Evolutionary conservation across 768 basidiomycete genomes (phyloP).

Genomic region (Serendipita vermifera): DNA sequence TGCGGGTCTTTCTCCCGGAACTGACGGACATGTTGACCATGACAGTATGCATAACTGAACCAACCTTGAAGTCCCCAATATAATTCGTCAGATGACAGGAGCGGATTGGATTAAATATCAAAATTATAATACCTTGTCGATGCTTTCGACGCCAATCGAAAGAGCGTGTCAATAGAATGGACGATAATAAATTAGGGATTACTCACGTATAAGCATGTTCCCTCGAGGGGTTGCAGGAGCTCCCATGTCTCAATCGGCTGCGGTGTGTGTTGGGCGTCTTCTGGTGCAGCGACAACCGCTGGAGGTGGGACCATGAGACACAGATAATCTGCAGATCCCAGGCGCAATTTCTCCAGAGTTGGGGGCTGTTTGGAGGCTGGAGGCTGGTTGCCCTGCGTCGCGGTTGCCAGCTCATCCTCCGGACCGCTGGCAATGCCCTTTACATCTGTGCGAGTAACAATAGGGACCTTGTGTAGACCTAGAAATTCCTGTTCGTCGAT

Average conservation of each 20-base stretch:
- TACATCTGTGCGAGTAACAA: constrained; percentile 28
- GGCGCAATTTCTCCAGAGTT: constrained; percentile 57
- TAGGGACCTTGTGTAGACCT: constrained; percentile 32
- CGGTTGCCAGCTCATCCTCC: constrained; percentile 21
- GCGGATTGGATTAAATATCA: constrained; percentile 20
- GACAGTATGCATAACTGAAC: constrained; percentile 97
- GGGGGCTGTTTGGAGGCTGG: neutral
- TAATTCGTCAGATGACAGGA: constrained; percentile 37
- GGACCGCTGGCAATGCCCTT: constrained; percentile 53
- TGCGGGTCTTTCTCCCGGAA: constrained; percentile 55
- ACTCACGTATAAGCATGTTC: constrained; percentile 77
- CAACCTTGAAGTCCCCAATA: constrained; percentile 79
- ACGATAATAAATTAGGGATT: constrained; percentile 23
- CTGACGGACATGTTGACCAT: constrained; percentile 89
- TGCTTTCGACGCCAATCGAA: neutral
- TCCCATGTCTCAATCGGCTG: constrained; percentile 71
- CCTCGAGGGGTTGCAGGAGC: constrained; percentile 63
- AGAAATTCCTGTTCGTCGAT: constrained; percentile 65
- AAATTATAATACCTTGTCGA: neutral
- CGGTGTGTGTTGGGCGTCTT: constrained; percentile 45
- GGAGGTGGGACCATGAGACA: constrained; percentile 56
- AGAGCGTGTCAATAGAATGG: neutral
- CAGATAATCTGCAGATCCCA: constrained; percentile 57
- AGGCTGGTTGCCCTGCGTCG: neutral
- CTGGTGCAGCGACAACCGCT: constrained; percentile 34